Evolutionary conservation across 495 filamentous ascomycete genomes (phyloP), one percentile per base, ranked within the genome.

Genomic region (Pseudotulostoma volvatum): DNA sequence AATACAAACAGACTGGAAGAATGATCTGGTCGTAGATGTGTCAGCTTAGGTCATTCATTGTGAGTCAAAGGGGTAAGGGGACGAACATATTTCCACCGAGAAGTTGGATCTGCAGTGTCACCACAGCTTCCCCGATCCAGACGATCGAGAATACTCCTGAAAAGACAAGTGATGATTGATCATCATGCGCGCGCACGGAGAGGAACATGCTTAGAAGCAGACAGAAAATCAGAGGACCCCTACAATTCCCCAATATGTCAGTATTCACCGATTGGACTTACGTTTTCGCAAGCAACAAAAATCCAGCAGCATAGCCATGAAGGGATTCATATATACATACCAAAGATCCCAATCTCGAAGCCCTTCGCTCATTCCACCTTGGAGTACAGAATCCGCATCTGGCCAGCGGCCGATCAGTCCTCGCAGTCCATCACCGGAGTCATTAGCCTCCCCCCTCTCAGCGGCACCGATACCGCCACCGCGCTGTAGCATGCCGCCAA

Each of bases 101-200:
- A 51, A 99, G 64, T 67, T 94, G 94, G 53, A 99, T 95, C 73
- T 99, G 90, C 53, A 88, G 63, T n/a, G 90, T 99, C 42, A 99
- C 87, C 11, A 95, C 81, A 1, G 88, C 87, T 67, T 95, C 85
- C 5, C 87, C 90, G 38, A 96, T 74, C 90, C 90, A 99, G 28
- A 99, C 81, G 51, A 90, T 78, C 17, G 83, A 79, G 64, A 99
- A 99, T 14, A 96, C 84, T 7, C 90, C 92, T 17, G 81, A 86
- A 59, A 97, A 99, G 33, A 96, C 88, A 40, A 81, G 55, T 17
- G 78, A 79, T 56, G 79, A 79, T 64, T 97, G 88, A 30, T 80
- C 69, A 2, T 70, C 66, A 45, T 76, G 65, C 1, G 81, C 81
- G 40, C 73, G 66, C 49, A 88, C 65, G 41, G 85, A 90, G 44